phyloP scores from a whole-genome alignment of 2,329 filamentous ascomycete species.

The Arthrobotrys sphaeroides region DNA sequence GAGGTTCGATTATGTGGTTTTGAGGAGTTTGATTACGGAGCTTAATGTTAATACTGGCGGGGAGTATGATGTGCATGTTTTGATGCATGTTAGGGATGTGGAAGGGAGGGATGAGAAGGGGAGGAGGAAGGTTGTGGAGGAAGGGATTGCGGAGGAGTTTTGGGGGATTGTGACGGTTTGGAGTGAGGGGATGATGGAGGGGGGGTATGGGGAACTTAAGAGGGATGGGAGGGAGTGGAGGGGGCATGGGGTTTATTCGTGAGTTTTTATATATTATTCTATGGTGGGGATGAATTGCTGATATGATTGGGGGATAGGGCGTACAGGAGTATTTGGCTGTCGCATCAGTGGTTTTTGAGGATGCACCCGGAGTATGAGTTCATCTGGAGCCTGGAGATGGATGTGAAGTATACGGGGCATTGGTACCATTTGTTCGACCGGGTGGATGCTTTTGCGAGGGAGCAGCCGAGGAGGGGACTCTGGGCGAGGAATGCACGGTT shows the following conservation, averaged over 20 bases:
- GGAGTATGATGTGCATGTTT: conserved; percentile 84
- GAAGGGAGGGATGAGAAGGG: conserved; percentile 81
- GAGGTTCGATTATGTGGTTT: conserved; percentile 80
- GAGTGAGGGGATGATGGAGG: conserved; percentile 92
- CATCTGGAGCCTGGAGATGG: conserved; percentile 97
- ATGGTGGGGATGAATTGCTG: background rate
- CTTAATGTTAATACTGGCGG: conserved; percentile 81
- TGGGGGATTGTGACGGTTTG: conserved; percentile 87
- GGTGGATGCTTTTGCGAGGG: conserved; percentile 73
- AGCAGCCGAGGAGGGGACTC: conserved; percentile 79
- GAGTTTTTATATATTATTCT: background rate
- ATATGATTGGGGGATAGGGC: conserved; percentile 63
- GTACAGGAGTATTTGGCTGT: conserved; percentile 92
- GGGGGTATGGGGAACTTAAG: conserved; percentile 90
- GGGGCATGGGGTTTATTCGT: conserved; percentile 81
- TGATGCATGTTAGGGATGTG: conserved; percentile 85
- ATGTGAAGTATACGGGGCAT: conserved; percentile 87
- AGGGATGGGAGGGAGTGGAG: conserved; percentile 74
- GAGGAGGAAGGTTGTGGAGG: conserved; percentile 71
- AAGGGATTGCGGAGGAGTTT: conserved; percentile 83
- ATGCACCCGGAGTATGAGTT: conserved; percentile 88
- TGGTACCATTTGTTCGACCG: conserved; percentile 79
- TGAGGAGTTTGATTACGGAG: conserved; percentile 85
- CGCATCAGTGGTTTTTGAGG: conserved; percentile 90
- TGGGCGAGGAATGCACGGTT: conserved; percentile 84